Evolutionary conservation across 768 basidiomycete species (phyloP), one percentile per base, ranked within the genome.

Genomic region (Russula dissimulans): DNA sequence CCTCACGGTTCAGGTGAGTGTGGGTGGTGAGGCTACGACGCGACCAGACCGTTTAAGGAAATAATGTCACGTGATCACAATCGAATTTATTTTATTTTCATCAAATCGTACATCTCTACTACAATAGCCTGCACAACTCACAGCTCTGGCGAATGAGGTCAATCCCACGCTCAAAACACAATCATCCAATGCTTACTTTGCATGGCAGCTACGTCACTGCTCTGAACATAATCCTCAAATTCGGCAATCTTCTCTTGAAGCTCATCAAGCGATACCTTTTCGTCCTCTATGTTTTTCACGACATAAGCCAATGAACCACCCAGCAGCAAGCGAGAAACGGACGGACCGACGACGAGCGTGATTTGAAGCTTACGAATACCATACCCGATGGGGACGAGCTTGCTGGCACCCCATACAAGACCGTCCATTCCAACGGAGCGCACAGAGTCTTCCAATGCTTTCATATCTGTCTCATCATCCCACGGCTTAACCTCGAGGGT

Each of bases 401-500:
- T 95, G 76, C 87, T 90, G 44, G 83, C 81, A 73, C 97, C 95
- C 97, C 97, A 99, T 51, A 97, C 81, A 59, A 99, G 87, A 70
- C 97, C 97, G 43, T 89, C 86, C 77, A 83, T 77, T 73, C 90
- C 82, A 68, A 98, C 85, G 22, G 91, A 85, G 61, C 97, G 85
- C 56, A 98, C 95, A 44, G 81, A 69, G 15, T 78, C 73, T 75
- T 98, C 95, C 67, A 98, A 79, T 53, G 78, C 89, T 46, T 70
- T 80, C 95, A 99, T 95, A 75, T 97, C 92, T 53, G 97, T 99
- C 78, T 97, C 94, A 71, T 98, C 95, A 72, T 98, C 95, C 95
- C 94, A 97, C 43, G 95, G 95, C 77, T 99, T 99, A 64, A 99
- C 94, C 67, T 98, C 95, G 67, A 98, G 77, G 49, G 95, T 99